Conservation (phyloP, 805 yeast genomes). For the Metschnikowia similis region DNA sequence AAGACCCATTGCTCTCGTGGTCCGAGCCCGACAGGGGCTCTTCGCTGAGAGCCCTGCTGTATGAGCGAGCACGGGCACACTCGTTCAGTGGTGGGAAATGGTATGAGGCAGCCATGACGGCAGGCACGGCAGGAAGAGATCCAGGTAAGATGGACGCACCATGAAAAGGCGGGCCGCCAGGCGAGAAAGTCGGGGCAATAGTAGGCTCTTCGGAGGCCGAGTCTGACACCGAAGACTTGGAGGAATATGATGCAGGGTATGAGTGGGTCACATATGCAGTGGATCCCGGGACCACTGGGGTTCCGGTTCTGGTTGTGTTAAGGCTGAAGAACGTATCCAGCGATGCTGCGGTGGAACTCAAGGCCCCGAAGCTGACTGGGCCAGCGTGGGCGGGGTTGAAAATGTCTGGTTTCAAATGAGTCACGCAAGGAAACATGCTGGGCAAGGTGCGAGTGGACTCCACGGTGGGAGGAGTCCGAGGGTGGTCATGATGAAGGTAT, state of each 20-base stretch:
- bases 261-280: neutral
- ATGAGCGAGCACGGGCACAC: neutral
- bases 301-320: neutral
- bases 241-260: neutral
- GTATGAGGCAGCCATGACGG: neutral
- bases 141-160: too few species aligned
- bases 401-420: neutral
- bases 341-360: neutral
- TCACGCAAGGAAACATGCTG: neutral
- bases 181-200: neutral
- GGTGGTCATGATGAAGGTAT: neutral
- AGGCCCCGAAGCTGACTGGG: neutral
- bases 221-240: slow-evolving; percentile 1
- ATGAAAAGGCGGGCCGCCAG: neutral
- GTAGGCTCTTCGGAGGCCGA: neutral
- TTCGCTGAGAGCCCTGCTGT: neutral
- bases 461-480: neutral
- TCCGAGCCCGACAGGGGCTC: neutral
- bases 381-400: neutral
- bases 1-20: neutral
- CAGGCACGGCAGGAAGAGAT: neutral
- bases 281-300: neutral
- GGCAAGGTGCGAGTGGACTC: slow-evolving; percentile 2
- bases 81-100: neutral
- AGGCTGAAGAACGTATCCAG: neutral